Evolutionary conservation across 2,329 filamentous ascomycete genomes (phyloP).

Genomic region (Ophiostoma montium): DNA sequence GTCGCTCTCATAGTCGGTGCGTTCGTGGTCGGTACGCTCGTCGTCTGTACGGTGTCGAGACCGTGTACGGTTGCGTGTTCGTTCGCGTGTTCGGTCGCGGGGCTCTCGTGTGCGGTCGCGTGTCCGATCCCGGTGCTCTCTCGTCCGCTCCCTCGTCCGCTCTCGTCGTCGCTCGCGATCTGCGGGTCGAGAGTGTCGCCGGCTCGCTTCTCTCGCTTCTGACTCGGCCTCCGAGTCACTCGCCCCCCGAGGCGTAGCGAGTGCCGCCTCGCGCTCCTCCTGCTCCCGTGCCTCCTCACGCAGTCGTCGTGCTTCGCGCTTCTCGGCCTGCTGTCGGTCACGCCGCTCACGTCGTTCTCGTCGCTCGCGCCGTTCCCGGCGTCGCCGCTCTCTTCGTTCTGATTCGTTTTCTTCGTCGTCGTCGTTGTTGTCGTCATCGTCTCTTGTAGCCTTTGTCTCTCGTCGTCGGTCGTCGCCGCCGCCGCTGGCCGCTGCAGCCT

Average conservation of each 20-base stretch:
- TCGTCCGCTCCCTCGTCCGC: conserved; percentile 16
- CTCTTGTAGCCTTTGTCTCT: background rate
- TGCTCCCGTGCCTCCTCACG: conserved; percentile 5
- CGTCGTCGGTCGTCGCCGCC: background rate
- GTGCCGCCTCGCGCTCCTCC: background rate
- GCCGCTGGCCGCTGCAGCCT: background rate
- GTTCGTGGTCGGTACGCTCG: conserved; percentile 1
- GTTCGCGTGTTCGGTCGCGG: background rate
- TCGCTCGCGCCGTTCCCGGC: background rate
- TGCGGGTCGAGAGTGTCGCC: conserved; percentile 16
- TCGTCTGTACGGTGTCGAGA: background rate
- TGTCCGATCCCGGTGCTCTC: background rate
- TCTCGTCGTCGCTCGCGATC: conserved; percentile 21
- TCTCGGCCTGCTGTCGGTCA: conserved; percentile 8
- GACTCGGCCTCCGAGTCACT: background rate
- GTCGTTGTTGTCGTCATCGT: background rate
- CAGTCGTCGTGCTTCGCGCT: conserved; percentile 2
- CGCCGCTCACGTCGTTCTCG: conserved; percentile 11
- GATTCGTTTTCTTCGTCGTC: background rate
- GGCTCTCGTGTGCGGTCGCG: background rate
- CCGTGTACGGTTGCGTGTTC: background rate
- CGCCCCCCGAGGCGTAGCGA: background rate
- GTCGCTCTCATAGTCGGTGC: conserved; percentile 5
- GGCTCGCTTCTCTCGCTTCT: background rate
- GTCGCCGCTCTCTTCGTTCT: background rate